Base-by-base conservation (phyloP, 768 basidiomycete species). In the Albatrellus ellisii region DNA sequence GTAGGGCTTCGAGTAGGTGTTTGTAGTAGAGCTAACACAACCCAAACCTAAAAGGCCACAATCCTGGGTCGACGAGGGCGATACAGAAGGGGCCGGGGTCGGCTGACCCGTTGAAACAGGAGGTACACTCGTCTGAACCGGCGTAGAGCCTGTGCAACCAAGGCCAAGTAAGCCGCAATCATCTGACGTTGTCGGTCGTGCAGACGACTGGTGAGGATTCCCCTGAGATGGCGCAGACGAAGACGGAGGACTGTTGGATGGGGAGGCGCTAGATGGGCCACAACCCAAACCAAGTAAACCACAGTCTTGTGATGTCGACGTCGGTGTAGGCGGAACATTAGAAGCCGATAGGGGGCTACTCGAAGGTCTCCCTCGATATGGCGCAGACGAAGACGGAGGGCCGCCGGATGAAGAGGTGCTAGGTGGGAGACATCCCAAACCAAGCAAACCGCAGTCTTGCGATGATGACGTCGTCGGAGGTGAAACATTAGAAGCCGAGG, bases 121-220 rank as follows among this genome's bases (percentile, higher is more conserved):
- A 20, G 41, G n/a, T n/a, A n/a, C n/a, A n/a, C n/a, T 34, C 52
- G 44, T 0, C 44, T 46, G 18, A 33, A 50, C 2, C 47, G 47
- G 17, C n/a, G n/a, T n/a, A 49, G 47, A 9, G 52, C 41, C 6
- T 41, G 33, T 8, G 36, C 2, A n/a, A 46, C 37, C 4, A 49
- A 24, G 11, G 42, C 17, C 3, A 53, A 31, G 10, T 33, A 29
- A 10, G 42, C 20, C 12, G 54, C 15, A 26, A 27, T 42, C 26
- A 34, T 38, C n/a, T 12, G 45, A 15, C 17, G 39, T 12, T 12
- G 50, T 21, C 2, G 37, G 29, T 12, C 29, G 31, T 12, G 34
- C 39, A 11, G 49, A 26, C n/a, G 48, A 44, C 15, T 41, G 36
- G 6, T 29, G 18, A 24, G 42, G n/a, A 31, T 4, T 39, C 41